Evolutionary conservation across 1,284 basidiomycete genomes (phyloP), one percentile per base, ranked within the genome.

Genomic region (Schizopora paradoxa): DNA sequence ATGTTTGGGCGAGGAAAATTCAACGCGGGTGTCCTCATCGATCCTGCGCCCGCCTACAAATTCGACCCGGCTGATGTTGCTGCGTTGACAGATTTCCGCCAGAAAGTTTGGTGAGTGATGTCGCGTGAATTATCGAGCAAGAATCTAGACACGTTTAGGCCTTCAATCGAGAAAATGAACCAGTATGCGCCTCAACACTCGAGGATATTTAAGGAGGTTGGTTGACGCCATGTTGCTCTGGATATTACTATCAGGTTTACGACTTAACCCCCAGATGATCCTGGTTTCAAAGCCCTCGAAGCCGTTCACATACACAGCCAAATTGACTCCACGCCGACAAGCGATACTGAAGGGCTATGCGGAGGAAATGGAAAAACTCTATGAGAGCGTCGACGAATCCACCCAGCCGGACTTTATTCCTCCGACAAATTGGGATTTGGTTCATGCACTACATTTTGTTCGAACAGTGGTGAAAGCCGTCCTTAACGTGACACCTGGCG

Each of bases 1-100:
- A 62, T 69, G 59, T 62, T 74, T 49, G 73, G 72, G 1, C 55
- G 67, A 1, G 67, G 67, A 5, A 55, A 63, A 13, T 67, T 70
- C 53, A 65, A 71, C 39, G 62, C 61, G 6, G 73, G 72, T 1
- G 59, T 74, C 11, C 48, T 74, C 10, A 51, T 76, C 13, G 63
- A 73, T 19, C 70, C 70, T 0, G 52, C 38, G 5, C 49, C 59
- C 4, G 27, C 18, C 6, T 36, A 18, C 16, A 25, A 8, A 11
- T 42, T 50, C n/a, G 33, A 50, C 33, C 38, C 38, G 1, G 14
- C 11, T 3, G 37, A 43, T 32, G 23, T 45, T 14, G 52, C 54
- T 5, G 55, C 55, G 33, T 47, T 69, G 3, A 56, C 54, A 0
- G 56, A 52, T 1, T 67, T 66, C 48, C 41, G 65, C 13, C 63